These are phyloP conservation scores for Tilletia walkeri DNA, from an alignment of 1,284 basidiomycete species.

Conservation along the genomic window DNA sequence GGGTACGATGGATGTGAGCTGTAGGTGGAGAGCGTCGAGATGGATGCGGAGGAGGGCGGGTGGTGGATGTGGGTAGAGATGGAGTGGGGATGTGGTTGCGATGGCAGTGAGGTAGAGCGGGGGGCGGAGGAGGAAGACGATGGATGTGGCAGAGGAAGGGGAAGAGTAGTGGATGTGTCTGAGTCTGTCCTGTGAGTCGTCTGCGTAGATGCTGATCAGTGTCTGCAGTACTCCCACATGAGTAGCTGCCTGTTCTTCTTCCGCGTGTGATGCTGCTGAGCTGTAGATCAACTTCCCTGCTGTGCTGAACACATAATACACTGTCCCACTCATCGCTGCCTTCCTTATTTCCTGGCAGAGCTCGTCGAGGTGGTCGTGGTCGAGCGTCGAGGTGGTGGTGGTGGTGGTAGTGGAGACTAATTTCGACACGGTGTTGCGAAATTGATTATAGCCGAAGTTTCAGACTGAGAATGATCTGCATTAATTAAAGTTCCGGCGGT, in stretches of 20 bases:
- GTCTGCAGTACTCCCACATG: conserved; percentile 92
- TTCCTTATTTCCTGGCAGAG: too few relatives aligned
- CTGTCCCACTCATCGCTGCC: neutral
- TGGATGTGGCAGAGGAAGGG: conserved; percentile 61
- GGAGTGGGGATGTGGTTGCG: conserved; percentile 58
- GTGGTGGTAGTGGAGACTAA: too few relatives aligned
- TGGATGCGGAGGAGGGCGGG: conserved; percentile 77
- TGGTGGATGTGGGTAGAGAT: conserved; percentile 68
- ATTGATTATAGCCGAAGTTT: too few relatives aligned
- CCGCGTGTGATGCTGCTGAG: conserved; percentile 25
- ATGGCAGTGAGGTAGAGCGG: conserved; percentile 89
- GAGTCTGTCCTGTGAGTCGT: conserved; percentile 45
- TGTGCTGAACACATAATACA: conserved; percentile 41
- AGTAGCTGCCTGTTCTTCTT: conserved; percentile 68
- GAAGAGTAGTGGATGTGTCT: conserved; percentile 25
- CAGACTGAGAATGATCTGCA: too few relatives aligned
- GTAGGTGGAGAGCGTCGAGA: conserved; percentile 88
- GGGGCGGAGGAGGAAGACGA: conserved; percentile 78
- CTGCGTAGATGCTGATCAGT: conserved; percentile 68
- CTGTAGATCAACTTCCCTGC: conserved; percentile 49
- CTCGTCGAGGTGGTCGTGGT: too few relatives aligned
- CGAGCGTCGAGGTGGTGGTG: too few relatives aligned
- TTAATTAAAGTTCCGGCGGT: too few relatives aligned
- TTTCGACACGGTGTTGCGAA: too few relatives aligned
- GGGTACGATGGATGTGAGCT: conserved; percentile 85